Evolutionary conservation across 169 alveolate species (phyloP).

Genomic region (Blepharisma undulans): DNA sequence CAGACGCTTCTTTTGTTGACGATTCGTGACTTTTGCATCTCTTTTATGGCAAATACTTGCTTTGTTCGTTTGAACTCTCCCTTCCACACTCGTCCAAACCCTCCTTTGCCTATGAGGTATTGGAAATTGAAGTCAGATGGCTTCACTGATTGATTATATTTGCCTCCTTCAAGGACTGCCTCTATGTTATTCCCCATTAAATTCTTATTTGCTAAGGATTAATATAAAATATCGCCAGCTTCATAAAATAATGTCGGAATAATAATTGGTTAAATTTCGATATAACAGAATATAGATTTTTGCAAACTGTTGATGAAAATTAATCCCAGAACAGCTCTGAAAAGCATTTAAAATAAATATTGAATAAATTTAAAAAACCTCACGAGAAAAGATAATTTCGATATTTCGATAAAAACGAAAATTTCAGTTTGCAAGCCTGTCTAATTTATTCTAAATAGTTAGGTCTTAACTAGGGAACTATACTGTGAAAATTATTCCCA

Average conservation of each 20-base stretch:
- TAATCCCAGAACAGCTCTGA: neutral
- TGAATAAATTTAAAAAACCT: neutral
- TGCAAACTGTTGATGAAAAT: neutral
- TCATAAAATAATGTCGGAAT: neutral
- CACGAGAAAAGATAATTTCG: neutral
- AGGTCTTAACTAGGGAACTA: too few species aligned
- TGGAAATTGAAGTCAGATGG: constrained; percentile 60
- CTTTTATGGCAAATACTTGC: constrained; percentile 73
- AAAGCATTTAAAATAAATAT: neutral
- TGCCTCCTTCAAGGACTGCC: neutral
- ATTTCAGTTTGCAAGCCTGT: neutral
- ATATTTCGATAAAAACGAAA: neutral
- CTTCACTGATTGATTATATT: neutral
- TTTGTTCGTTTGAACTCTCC: constrained; percentile 63
- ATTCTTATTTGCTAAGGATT: neutral
- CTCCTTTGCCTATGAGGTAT: constrained; percentile 82
- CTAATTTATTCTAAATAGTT: neutral
- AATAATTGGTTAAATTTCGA: neutral
- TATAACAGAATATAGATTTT: neutral
- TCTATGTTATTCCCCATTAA: neutral
- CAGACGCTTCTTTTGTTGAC: constrained; percentile 65
- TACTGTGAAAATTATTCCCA: neutral
- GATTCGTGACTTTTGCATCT: constrained; percentile 74
- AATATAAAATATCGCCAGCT: neutral
- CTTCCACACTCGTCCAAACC: constrained; percentile 84